phyloP scores from a whole-genome alignment of 768 basidiomycete genomes.

The Termitomyces sp. region DNA sequence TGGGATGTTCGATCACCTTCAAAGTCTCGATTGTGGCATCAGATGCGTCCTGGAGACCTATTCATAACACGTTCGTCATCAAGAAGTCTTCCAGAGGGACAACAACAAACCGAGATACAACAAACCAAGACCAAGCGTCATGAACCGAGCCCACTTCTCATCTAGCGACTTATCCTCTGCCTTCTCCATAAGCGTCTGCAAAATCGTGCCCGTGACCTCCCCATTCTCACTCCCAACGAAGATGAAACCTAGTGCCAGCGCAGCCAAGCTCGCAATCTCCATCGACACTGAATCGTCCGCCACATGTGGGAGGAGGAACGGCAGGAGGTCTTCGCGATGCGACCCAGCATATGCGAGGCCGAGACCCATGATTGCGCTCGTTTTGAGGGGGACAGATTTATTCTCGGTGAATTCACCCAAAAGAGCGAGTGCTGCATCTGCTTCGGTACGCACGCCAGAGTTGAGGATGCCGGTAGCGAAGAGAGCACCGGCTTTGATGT shows the following conservation, averaged over 20 bases:
- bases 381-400: constrained; percentile 77
- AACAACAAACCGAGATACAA: constrained; percentile 74
- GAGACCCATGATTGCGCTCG: constrained; percentile 86
- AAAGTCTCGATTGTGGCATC: constrained; percentile 93
- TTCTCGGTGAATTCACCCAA: constrained; percentile 88
- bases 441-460: constrained; percentile 83
- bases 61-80: background rate
- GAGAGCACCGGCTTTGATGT: constrained; percentile 96
- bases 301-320: constrained; percentile 73
- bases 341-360: constrained; percentile 95
- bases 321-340: constrained; percentile 78
- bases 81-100: no score
- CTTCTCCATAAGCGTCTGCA: constrained; percentile 88
- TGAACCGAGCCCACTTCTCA: constrained; percentile 93
- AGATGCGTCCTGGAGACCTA: constrained; percentile 87
- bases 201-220: constrained; percentile 82
- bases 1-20: constrained; percentile 88
- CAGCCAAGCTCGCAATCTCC: constrained; percentile 84
- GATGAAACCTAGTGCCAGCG: constrained; percentile 88
- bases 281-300: constrained; percentile 79
- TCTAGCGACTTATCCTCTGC: constrained; percentile 63
- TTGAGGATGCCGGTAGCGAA: constrained; percentile 93
- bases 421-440: constrained; percentile 87
- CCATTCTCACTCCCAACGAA: constrained; percentile 95
- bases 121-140: constrained; percentile 84